Base-by-base conservation (phyloP, 192 early-diverging fungal genomes). In the Kickxella alabastrina region DNA sequence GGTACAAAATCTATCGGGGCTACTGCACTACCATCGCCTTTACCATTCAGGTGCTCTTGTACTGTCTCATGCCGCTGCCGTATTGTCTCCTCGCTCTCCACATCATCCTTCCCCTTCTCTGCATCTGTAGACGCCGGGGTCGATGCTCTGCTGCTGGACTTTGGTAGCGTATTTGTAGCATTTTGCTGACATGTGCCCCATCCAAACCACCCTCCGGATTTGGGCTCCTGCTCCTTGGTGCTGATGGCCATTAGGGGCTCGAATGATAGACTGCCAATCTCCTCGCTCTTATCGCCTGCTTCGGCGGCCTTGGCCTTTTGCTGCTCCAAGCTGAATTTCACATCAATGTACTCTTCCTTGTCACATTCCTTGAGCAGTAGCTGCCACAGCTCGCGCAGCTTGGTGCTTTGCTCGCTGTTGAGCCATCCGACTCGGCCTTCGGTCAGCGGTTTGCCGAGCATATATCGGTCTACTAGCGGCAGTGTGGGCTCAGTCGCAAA, bases 191-290 rank as follows among this genome's bases (percentile, higher is more conserved):
- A n/a, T n/a, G n/a, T n/a, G 0, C 22, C 43, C 43, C 43, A 44
- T 2, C 22, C 21, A 44, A 44, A 10, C 43, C 43, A 44, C 6
- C 43, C 43, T 0, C 22, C 7, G 29, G 32, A 3, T 13, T 32
- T 25, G 14, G 19, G 23, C 27, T 43, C 19, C 2, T 22, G 5
- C 32, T 44, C 43, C 10, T 52, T 51, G 29, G 24, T 63, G 58
- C 62, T 61, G 19, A 57, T 53, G 28, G 62, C 6, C 6, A 52
- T 44, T 18, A 68, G 56, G 2, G 59, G 75, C 47, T 65, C 64
- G 13, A 74, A 56, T 2, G 70, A 66, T 19, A 74, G 42, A 10
- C 42, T 43, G 13, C 58, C 34, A 1, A 69, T 38, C 28, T 54
- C 59, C 10, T 35, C 25, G 18, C 24, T 28, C 2, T 43, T 21